Percentiles rank a stretch among this genome's conserved stretches.
Conservation (phyloP, 345 rosid species). For the Eucalyptus paniculata region DNA sequence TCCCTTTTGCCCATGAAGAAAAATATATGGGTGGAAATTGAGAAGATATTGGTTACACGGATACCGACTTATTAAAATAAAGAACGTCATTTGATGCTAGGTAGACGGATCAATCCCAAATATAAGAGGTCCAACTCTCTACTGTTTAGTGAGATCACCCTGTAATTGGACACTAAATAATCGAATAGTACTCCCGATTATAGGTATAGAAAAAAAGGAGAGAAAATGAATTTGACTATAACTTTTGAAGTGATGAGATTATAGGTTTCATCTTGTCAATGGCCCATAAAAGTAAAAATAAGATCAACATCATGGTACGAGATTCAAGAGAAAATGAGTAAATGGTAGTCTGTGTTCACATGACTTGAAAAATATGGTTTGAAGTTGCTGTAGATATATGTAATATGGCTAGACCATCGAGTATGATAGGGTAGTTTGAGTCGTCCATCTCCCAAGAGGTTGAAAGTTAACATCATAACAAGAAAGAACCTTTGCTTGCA, state of each 20-base stretch:
- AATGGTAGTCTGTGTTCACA: rapidly evolving
- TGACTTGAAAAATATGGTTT: neutral
- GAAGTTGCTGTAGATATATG: rapidly evolving
- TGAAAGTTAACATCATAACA: neutral
- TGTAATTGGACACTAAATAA: rapidly evolving
- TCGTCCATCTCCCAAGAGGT: neutral
- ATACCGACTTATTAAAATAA: rapidly evolving
- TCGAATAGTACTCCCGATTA: rapidly evolving
- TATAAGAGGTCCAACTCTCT: too few species aligned
- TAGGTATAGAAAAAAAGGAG: rapidly evolving
- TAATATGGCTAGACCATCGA: neutral
- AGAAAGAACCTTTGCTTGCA: neutral
- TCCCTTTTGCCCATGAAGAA: too few species aligned
- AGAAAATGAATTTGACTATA: neutral
- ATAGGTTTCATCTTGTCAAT: neutral
- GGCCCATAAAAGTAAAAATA: neutral
- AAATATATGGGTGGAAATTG: too few species aligned
- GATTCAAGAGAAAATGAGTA: neutral
- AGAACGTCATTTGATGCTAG: rapidly evolving
- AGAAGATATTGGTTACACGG: rapidly evolving
- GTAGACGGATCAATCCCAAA: rapidly evolving
- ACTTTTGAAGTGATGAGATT: neutral
- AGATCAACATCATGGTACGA: neutral
- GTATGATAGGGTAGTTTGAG: neutral
- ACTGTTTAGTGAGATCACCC: too few species aligned